phyloP scores from a whole-genome alignment of 345 rosid genomes.

The Erodium maritimum region DNA sequence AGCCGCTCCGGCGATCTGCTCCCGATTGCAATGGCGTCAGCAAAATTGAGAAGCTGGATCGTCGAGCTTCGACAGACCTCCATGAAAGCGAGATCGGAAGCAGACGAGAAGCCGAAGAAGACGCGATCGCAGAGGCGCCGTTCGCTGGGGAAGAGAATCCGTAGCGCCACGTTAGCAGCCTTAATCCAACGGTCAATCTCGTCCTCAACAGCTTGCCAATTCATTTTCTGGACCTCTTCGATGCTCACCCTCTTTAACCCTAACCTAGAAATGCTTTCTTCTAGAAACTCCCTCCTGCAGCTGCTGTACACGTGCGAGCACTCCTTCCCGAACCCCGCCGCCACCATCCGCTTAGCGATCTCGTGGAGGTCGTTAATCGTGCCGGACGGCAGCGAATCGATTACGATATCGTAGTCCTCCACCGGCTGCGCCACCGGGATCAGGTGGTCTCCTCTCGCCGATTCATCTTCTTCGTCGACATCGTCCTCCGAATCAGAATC shows the following conservation, averaged over 20 bases:
- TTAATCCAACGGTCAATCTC: conserved; percentile 86
- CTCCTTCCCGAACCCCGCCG: conserved; percentile 58
- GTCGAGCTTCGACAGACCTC: conserved; percentile 82
- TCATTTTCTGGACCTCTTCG: conserved; percentile 70
- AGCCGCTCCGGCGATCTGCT: conserved; percentile 76
- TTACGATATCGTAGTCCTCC: conserved; percentile 58
- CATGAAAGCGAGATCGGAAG: conserved; percentile 79
- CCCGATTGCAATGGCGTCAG: conserved; percentile 59
- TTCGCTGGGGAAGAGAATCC: conserved; percentile 85
- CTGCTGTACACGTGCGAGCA: conserved; percentile 71
- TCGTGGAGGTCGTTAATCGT: conserved; percentile 70
- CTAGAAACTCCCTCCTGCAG: conserved; percentile 69
- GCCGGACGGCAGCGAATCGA: conserved; percentile 79
- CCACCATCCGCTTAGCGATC: conserved; percentile 83
- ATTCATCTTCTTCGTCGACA: conserved; percentile 15
- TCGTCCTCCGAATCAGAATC: conserved; percentile 23
- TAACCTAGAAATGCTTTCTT: conserved; percentile 65
- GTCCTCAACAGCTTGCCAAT: conserved; percentile 70
- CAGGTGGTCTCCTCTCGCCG: conserved; percentile 24
- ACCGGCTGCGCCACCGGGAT: conserved; percentile 79
- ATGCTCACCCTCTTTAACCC: conserved; percentile 66
- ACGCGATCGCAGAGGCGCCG: conserved; percentile 86
- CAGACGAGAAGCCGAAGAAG: conserved; percentile 52
- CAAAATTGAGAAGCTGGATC: conserved; percentile 64
- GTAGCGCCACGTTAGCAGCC: conserved; percentile 55